Evolutionary conservation across 345 rosid genomes (phyloP).

Genomic region (Eucalyptus marginata): DNA sequence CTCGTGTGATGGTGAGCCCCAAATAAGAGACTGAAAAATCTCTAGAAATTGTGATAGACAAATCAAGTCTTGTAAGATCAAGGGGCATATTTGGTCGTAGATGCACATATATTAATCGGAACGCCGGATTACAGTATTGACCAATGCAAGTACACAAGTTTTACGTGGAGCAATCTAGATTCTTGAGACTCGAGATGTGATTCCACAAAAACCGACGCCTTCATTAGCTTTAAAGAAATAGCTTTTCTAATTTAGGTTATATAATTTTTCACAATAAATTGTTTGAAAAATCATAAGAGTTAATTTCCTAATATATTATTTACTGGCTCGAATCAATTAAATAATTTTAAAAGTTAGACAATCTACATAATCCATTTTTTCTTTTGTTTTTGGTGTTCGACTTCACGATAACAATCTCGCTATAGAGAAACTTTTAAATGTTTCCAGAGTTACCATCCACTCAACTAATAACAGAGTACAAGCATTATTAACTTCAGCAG

Average conservation of each 20-base stretch:
- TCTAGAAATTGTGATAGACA: neutral
- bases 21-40: neutral
- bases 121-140: neutral
- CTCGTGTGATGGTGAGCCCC: neutral
- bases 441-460: too few species aligned
- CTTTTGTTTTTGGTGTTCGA: too few species aligned
- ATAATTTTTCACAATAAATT: too few species aligned
- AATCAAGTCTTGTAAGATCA: neutral
- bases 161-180: neutral
- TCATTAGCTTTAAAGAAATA: neutral
- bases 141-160: neutral
- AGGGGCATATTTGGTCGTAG: neutral
- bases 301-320: too few species aligned
- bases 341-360: neutral
- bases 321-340: neutral
- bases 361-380: neutral
- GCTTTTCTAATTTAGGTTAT: neutral
- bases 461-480: neutral
- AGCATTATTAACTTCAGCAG: neutral
- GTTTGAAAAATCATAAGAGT: neutral
- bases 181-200: neutral
- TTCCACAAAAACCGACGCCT: neutral
- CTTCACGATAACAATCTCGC: neutral
- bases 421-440: neutral
- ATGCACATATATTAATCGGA: neutral